Evolutionary conservation across 306 rosid genomes (phyloP), one percentile per base, ranked within the genome.

Genomic region (Comarum palustre): DNA sequence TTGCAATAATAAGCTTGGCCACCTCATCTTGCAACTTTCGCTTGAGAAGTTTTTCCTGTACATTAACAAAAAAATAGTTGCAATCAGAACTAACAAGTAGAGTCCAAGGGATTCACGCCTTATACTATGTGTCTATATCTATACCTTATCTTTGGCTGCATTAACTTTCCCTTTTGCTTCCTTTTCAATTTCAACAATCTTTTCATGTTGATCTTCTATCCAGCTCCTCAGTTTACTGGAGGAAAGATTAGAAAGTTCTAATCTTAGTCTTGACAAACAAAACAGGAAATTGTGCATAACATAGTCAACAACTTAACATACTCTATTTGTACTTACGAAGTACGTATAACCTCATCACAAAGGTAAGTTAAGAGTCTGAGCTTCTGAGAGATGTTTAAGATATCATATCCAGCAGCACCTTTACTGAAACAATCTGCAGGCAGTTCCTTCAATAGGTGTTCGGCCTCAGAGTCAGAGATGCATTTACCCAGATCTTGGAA

Each of bases 321-420:
- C 17, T 7, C 19, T 19, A 31, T 34, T 47, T 72, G 24, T 72
- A 83, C 90, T 86, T 72, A 86, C 90, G 24, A 20, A 12, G 90
- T 86, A 74, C 79, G 19, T 54, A 86, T 83, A 71, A 78, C 84
- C 82, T 86, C 86, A 71, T 86, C 87, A 50, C 90, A 86, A 38
- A 86, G 79, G 73, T 78, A 83, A 76, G 74, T 86, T 65, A 86
- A 29, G 45, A 86, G 63, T 68, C 72, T 66, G 32, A 86, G 83
- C 68, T 76, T 86, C 54, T 15, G 84, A 14, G 90, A 83, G 72
- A 83, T 74, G 75, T 46, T 73, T 62, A 86, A 74, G 69, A 38
- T 51, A 38, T 78, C 86, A 47, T 86, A 86, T 62, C 77, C 78
- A 51, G 38, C 55, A 41, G 54, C 67, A 8, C 65, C 80, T 62